Percentiles rank a stretch among this genome's conserved stretches.
Conservation (phyloP, 371 early-diverging fungal species). For the Nosema bombycis region DNA sequence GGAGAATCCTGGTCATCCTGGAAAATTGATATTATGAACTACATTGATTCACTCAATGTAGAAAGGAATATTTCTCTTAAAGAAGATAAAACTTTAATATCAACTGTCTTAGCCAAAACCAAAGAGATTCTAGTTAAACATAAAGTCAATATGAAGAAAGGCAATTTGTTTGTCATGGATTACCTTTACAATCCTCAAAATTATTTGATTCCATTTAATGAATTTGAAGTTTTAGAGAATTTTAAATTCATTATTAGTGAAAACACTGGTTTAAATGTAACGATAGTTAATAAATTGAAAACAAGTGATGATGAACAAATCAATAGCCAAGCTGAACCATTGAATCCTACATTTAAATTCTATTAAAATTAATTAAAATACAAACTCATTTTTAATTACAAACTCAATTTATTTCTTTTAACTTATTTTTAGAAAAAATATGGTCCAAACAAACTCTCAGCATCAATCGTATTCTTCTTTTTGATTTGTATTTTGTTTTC, state of each 20-base stretch:
- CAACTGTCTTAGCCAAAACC: conserved; percentile 1
- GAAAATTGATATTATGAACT: conserved; percentile 49
- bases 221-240: conserved; percentile 38
- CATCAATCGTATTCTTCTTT: background rate
- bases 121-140: conserved; percentile 18
- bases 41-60: conserved; percentile 23
- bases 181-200: conserved; percentile 38
- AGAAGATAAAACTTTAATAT: conserved; percentile 8
- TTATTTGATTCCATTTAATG: conserved; percentile 46
- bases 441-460: background rate
- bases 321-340: conserved; percentile 41
- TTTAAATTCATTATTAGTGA: conserved; percentile 42
- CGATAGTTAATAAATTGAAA: background rate
- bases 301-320: conserved; percentile 19
- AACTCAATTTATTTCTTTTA: background rate
- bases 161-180: conserved; percentile 55
- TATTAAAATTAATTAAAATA: conserved; percentile 16
- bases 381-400: background rate
- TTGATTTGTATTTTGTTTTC: background rate
- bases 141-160: conserved; percentile 40
- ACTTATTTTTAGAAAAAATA: background rate
- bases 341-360: conserved; percentile 45
- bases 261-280: background rate
- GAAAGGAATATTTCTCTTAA: conserved; percentile 1
- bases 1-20: conserved; percentile 41